Conservation (phyloP, 441 rosid species). For the Pelargonium australe region DNA sequence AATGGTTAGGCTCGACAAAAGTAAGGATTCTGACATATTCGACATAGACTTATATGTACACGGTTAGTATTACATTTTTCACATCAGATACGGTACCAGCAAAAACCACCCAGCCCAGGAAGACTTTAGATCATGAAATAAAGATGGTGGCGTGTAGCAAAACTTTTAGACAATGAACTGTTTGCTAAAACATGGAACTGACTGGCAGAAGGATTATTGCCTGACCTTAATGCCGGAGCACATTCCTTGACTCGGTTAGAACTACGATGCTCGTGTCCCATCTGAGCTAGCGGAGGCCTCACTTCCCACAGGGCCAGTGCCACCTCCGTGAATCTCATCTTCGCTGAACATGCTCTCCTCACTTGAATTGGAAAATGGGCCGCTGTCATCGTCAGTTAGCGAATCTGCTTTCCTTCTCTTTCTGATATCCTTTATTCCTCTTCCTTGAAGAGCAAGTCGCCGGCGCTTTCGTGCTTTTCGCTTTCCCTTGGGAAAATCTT, state of each 20-base stretch:
- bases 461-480: slow-evolving; percentile 16
- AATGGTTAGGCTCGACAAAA: slow-evolving; percentile 2
- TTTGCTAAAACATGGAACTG: not conserved
- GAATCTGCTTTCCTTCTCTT: slow-evolving; percentile 13
- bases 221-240: slow-evolving; percentile 8
- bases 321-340: slow-evolving; percentile 24
- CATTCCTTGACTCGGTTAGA: not conserved
- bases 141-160: too few relatives aligned
- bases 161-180: too few relatives aligned
- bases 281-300: slow-evolving; percentile 66
- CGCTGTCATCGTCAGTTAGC: slow-evolving; percentile 27
- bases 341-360: slow-evolving; percentile 43
- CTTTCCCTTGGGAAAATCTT: slow-evolving; percentile 17
- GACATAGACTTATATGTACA: slow-evolving; percentile 4
- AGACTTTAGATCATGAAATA: too few relatives aligned
- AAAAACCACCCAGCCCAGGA: too few relatives aligned
- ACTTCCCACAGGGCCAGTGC: slow-evolving; percentile 23
- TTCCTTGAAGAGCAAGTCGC: slow-evolving; percentile 19
- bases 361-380: slow-evolving; percentile 56
- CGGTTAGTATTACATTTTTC: not conserved
- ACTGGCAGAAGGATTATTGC: not conserved
- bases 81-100: not conserved
- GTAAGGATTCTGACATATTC: slow-evolving; percentile 7
- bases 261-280: slow-evolving; percentile 34
- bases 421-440: slow-evolving; percentile 14